Base-by-base conservation (phyloP, 2,329 filamentous ascomycete species). In the Pseudogymnoascus sp. region DNA sequence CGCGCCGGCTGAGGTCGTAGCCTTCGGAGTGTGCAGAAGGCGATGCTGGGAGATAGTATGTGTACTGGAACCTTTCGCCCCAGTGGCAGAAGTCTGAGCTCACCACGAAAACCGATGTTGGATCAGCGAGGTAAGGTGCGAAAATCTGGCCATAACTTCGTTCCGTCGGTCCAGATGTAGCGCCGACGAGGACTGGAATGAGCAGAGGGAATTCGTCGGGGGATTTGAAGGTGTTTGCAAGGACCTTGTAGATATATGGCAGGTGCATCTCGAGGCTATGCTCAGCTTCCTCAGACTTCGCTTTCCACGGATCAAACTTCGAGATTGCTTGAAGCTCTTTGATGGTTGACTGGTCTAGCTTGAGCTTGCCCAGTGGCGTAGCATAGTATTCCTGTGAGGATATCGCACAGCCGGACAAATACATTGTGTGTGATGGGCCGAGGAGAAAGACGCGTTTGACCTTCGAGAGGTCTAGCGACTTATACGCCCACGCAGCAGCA, bases 11-110 rank as follows among this genome's bases (percentile, higher is more conserved):
- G 11, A 75, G 70, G 3, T 67, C 67, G 38, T 76, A 69, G 5
- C 73, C 73, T 42, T 74, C 73, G 13, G 70, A 70, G 1, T 74
- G 73, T 7, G 70, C 67, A 2, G 73, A 62, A 4, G 68, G 65
- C 37, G 78, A 77, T 21, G 71, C 77, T 65, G 83, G 77, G 33
- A 86, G 82, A 74, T 97, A 96, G 64, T 88, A 88, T 29, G 87
- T 90, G 75, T 97, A 99, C 63, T 83, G 79, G 75, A 97, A 99
- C 59, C 91, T 83, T 0, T 80, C 70, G 10, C 95, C 95, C 95
- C 95, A 99, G 75, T 99, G 95, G 67, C 93, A 97, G 74, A 99
- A 99, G 74, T 99, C 95, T 0, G 92, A 96, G 74, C 90, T 95
- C 67, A 97, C 83, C 65, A 99, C 83, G 73, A 97, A 97, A 1